Evolutionary conservation across 2,329 filamentous ascomycete genomes (phyloP), one percentile per base, ranked within the genome.

Genomic region (Colletotrichum musae): DNA sequence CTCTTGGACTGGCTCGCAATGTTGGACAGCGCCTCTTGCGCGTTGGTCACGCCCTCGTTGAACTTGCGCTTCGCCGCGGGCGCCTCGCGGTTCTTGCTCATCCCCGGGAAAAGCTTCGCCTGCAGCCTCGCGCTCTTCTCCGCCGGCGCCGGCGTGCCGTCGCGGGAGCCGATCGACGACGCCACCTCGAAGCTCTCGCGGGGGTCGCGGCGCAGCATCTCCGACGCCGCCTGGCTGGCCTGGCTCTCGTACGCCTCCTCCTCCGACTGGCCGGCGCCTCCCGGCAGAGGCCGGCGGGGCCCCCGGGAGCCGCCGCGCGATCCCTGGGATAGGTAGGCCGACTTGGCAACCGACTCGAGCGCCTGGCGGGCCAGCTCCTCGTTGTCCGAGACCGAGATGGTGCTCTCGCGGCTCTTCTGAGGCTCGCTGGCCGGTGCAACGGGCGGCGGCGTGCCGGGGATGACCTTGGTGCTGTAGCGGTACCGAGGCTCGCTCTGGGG

Each of bases 371-470:
- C 86, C 26, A 89, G 80, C 74, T 89, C 87, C 73, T 86, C 88
- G 58, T 86, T 88, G 52, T 87, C 87, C 51, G 87, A 87, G 21
- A 89, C 91, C 1, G 94, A 96, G 57, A 96, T 94, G 2, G 94
- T 97, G 81, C 93, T 95, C 78, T 97, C 94, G 69, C 93, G 90
- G 78, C 94, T 94, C 79, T 91, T 90, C 60, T 89, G 88, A 45
- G 83, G 83, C 21, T 83, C 82, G 32, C 32, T 36, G 32, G 32
- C 32, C 32, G 32, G 32, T 43, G 77, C 88, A 47, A 88, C 86
- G n/a, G 83, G 82, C 28, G 78, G 76, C 15, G 80, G 78, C 9
- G 80, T 78, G 58, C 75, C 83, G 6, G 84, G 82, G 2, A 80
- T 76, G 65, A 82, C 82, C n/a, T 82, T 81, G 57, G 76, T 72